Conservation (phyloP, 139 green algal species). For the Micromonas pusilla region DNA sequence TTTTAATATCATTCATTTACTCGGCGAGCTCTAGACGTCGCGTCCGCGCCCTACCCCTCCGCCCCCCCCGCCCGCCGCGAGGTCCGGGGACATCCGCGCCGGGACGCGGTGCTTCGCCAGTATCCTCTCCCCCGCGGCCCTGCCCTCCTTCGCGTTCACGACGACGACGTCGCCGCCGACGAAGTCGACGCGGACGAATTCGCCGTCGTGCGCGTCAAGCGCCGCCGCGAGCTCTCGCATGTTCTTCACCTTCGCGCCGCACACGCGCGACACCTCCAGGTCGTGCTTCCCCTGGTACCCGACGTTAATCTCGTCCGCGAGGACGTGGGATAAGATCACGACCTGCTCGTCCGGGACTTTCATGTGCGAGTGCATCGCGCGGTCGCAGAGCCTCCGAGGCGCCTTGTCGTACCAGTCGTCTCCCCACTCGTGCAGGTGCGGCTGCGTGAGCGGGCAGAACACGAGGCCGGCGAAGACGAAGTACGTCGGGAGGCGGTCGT, state of each 20-base stretch:
- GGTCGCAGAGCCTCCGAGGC: constrained; percentile 53
- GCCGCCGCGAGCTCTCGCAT: not conserved
- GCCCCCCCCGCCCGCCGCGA: no score
- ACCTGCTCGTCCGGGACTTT: constrained; percentile 42
- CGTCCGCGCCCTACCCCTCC: no score
- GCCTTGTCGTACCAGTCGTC: constrained; percentile 52
- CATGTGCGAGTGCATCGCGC: constrained; percentile 48
- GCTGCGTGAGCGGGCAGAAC: constrained; percentile 57
- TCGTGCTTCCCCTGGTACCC: constrained; percentile 48
- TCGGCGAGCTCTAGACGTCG: no score
- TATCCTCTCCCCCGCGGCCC: not conserved
- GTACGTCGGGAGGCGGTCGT: constrained; percentile 54
- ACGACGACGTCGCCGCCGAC: not conserved
- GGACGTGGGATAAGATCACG: constrained; percentile 43
- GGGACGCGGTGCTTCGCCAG: not conserved
- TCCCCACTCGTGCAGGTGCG: constrained; percentile 59
- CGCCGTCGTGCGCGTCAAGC: not conserved
- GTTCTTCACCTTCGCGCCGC: not conserved
- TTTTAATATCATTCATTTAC: no score
- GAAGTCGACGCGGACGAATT: not conserved
- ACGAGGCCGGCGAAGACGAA: constrained; percentile 56
- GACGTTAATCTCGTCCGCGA: constrained; percentile 40
- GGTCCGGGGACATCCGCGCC: not conserved
- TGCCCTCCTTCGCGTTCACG: not conserved
- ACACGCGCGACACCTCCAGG: constrained; percentile 9